A percentile compares a stretch with the other conserved stretches of the same genome.
phyloP scores from a whole-genome alignment of 2,329 filamentous ascomycete species.

The Ceratocystis destructans region DNA sequence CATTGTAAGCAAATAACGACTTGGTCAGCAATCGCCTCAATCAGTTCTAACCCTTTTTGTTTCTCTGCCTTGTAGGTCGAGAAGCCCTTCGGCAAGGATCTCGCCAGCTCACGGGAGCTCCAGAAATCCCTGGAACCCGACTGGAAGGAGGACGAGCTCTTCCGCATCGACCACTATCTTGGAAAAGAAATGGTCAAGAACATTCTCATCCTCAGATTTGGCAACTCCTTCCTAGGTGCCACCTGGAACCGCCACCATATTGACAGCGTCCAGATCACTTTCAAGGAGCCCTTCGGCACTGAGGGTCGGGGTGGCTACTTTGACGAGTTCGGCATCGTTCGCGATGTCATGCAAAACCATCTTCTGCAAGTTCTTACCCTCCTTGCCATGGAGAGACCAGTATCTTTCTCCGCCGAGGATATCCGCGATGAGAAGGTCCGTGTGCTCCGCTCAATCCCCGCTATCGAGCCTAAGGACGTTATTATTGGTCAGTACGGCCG shows the following conservation, averaged over 20 bases:
- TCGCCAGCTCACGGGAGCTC: constrained; percentile 83
- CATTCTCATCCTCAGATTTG: constrained; percentile 92
- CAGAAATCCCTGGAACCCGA: constrained; percentile 91
- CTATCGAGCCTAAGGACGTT: constrained; percentile 98
- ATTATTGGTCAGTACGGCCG: constrained; percentile 98
- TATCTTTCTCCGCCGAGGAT: constrained; percentile 95
- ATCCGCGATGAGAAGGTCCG: constrained; percentile 98
- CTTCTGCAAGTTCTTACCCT: constrained; percentile 91
- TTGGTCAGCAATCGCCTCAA: neutral
- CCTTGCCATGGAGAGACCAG: constrained; percentile 93
- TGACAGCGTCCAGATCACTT: constrained; percentile 97
- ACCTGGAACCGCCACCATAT: constrained; percentile 99
- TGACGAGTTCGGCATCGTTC: constrained; percentile 97
- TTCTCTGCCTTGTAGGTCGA: constrained; percentile 52
- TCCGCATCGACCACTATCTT: constrained; percentile 98
- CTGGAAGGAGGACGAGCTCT: constrained; percentile 98
- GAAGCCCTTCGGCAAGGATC: constrained; percentile 98
- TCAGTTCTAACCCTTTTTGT: constrained; percentile 21
- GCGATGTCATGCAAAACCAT: constrained; percentile 99
- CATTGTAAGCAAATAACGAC: constrained; percentile 51
- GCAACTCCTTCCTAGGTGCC: constrained; percentile 95
- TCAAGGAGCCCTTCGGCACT: constrained; percentile 98
- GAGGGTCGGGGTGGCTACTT: constrained; percentile 98
- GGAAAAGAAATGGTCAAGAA: constrained; percentile 99
- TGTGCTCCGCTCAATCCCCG: constrained; percentile 80